These are phyloP conservation scores for Parastagonospora avenae DNA, from an alignment of 2,329 filamentous ascomycete genomes.

Conservation along the genomic window DNA sequence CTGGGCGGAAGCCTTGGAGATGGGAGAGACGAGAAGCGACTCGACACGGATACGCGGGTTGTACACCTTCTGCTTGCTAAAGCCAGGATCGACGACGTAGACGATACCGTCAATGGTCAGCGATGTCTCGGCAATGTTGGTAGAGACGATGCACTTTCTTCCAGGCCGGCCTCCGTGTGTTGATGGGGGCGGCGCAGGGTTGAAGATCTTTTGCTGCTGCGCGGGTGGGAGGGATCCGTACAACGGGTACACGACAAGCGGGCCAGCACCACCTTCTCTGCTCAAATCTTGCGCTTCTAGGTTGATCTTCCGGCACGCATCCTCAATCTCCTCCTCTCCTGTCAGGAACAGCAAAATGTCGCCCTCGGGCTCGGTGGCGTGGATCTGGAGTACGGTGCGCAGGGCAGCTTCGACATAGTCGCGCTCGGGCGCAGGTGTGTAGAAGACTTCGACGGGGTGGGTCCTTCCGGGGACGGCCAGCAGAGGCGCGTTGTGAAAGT, in stretches of 20 bases:
- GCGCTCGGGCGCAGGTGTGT: conserved; percentile 92
- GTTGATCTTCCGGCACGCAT: conserved; percentile 88
- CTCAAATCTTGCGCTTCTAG: conserved; percentile 92
- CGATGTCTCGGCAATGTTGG: conserved; percentile 97
- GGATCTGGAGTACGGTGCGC: conserved; percentile 93
- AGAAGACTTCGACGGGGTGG: conserved; percentile 97
- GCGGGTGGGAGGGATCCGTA: conserved; percentile 92
- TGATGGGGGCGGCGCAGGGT: conserved; percentile 76
- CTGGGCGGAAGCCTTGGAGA: conserved; percentile 96
- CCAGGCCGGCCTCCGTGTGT: conserved; percentile 81
- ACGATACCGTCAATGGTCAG: conserved; percentile 99
- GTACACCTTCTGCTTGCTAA: conserved; percentile 99
- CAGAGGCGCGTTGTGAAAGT: conserved; percentile 93
- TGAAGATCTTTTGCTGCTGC: conserved; percentile 95
- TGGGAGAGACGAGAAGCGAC: conserved; percentile 94
- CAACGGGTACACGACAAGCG: conserved; percentile 86
- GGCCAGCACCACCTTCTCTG: conserved; percentile 87
- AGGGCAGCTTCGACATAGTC: conserved; percentile 97
- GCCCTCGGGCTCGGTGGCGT: conserved; percentile 88
- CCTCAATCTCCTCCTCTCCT: conserved; percentile 98
- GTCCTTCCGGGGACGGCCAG: conserved; percentile 94
- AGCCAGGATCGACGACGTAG: conserved; percentile 98
- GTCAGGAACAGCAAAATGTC: conserved; percentile 95
- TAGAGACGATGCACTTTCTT: conserved; percentile 92
- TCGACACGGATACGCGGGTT: conserved; percentile 96